Conservation (phyloP, 805 yeast genomes). For the Alloascoidea africana region DNA sequence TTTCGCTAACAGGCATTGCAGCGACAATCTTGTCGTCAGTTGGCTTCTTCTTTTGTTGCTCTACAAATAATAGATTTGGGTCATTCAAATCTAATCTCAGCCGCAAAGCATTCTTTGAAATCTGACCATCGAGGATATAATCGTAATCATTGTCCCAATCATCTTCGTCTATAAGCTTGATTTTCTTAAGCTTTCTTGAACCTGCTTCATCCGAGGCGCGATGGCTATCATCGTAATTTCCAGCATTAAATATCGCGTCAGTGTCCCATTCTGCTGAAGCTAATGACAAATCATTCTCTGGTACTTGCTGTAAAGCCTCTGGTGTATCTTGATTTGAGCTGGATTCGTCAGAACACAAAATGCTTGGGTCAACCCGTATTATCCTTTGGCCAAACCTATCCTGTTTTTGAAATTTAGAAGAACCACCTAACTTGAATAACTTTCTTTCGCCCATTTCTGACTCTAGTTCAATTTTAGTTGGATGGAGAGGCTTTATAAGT, state of each 20-base stretch:
- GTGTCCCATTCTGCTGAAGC: slow-evolving; percentile 76
- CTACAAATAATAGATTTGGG: slow-evolving; percentile 56
- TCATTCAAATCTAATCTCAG: slow-evolving; percentile 75
- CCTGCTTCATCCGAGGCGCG: slow-evolving; percentile 2
- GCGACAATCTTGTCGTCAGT: slow-evolving; percentile 16
- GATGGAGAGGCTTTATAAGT: slow-evolving; percentile 24
- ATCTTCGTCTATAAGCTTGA: slow-evolving; percentile 11
- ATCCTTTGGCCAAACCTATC: slow-evolving; percentile 1
- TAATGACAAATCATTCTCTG: slow-evolving; percentile 23
- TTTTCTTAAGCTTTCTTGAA: slow-evolving; percentile 2
- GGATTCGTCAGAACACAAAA: no score
- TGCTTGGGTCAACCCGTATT: background rate
- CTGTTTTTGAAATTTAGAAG: background rate
- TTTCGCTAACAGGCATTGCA: slow-evolving; percentile 36
- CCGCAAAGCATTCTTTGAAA: slow-evolving; percentile 15
- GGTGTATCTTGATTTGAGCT: background rate
- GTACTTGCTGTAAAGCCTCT: slow-evolving; percentile 10
- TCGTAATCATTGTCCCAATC: slow-evolving; percentile 31
- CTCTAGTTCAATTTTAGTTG: slow-evolving; percentile 45
- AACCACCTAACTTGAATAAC: slow-evolving; percentile 24
- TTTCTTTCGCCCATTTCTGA: slow-evolving; percentile 46
- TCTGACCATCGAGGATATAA: slow-evolving; percentile 53
- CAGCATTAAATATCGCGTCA: slow-evolving; percentile 31
- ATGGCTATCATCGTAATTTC: slow-evolving; percentile 20
- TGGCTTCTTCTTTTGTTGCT: slow-evolving; percentile 17